Percentiles rank a stretch among this genome's conserved stretches.
Conservation (phyloP, 202 grass and related monocot species). For the Zoysia matrella region DNA sequence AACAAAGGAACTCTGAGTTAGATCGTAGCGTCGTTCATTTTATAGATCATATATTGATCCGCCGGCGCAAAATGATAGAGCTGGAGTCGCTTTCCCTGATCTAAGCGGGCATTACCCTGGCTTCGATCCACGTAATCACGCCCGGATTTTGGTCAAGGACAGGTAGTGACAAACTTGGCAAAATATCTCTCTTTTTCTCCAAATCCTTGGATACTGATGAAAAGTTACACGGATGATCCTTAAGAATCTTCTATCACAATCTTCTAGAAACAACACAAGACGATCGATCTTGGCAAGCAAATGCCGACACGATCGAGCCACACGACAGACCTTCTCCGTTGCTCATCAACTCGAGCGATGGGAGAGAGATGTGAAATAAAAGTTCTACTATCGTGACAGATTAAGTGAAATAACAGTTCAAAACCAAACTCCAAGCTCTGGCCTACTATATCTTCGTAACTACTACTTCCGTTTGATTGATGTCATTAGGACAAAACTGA, state of each 20-base stretch:
- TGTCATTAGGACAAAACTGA: no score
- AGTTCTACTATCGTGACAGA: neutral
- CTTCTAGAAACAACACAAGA: neutral
- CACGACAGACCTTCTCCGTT: neutral
- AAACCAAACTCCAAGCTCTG: no score
- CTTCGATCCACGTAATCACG: neutral
- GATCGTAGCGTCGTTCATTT: neutral
- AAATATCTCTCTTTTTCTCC: conserved; percentile 3
- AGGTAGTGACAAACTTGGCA: neutral
- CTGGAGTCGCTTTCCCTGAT: neutral
- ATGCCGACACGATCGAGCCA: neutral
- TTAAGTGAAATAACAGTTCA: no score
- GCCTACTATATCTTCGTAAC: no score
- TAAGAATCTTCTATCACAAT: neutral
- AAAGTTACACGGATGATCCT: neutral
- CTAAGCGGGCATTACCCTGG: neutral
- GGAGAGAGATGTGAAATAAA: neutral
- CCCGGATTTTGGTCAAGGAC: neutral
- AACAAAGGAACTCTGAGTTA: no score
- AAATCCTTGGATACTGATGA: no score
- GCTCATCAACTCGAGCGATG: no score
- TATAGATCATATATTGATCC: neutral
- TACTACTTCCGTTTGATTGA: no score
- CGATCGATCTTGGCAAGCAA: neutral
- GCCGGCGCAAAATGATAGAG: neutral